Conservation (phyloP, 2,329 filamentous ascomycete genomes). For the Venturia nashicola region DNA sequence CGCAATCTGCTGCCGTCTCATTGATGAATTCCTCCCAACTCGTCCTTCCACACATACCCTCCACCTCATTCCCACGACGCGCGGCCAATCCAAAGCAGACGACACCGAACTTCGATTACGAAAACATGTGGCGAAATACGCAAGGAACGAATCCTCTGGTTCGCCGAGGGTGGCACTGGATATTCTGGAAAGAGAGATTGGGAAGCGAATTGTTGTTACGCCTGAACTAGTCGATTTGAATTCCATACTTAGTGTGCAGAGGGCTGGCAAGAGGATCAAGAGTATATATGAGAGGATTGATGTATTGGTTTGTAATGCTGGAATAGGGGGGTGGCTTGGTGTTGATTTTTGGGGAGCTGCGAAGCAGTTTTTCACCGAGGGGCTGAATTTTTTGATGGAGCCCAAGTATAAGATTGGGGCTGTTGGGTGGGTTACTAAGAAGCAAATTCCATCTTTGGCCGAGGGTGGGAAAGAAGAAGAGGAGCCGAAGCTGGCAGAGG, state of each 20-base stretch:
- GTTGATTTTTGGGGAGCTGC: constrained; percentile 55
- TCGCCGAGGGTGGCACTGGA: neutral
- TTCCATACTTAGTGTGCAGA: constrained; percentile 41
- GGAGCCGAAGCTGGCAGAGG: constrained; percentile 57
- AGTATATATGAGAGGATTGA: constrained; percentile 60
- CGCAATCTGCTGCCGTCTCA: constrained; percentile 69
- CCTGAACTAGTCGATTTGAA: constrained; percentile 47
- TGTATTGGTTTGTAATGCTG: constrained; percentile 72
- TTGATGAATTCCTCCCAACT: constrained; percentile 73
- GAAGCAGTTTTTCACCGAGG: constrained; percentile 46
- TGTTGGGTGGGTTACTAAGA: constrained; percentile 40
- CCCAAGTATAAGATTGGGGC: constrained; percentile 62
- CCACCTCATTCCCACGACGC: constrained; percentile 73
- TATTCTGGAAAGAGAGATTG: constrained; percentile 18
- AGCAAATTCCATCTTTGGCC: constrained; percentile 31
- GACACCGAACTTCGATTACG: constrained; percentile 57
- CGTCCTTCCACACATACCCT: constrained; percentile 57
- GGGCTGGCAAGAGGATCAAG: constrained; percentile 38
- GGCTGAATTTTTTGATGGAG: constrained; percentile 63
- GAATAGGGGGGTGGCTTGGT: constrained; percentile 77
- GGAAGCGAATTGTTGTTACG: constrained; percentile 34
- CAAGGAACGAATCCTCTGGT: neutral
- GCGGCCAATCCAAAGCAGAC: constrained; percentile 58
- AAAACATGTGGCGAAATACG: constrained; percentile 43
- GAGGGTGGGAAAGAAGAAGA: constrained; percentile 12